phyloP scores from a whole-genome alignment of 2,329 filamentous ascomycete genomes.

The Trichophyton rubrum region DNA sequence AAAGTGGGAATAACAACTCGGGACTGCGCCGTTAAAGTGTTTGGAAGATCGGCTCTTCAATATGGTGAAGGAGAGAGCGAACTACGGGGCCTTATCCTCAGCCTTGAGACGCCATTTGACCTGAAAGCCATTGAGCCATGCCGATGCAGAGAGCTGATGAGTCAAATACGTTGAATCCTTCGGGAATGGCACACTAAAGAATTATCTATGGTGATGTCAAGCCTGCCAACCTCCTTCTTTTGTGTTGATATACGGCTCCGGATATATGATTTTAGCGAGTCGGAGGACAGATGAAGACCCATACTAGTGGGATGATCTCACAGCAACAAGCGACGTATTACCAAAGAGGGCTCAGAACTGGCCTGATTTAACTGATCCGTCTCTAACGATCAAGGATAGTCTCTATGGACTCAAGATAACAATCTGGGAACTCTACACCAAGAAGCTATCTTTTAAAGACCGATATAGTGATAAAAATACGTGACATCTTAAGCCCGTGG shows the following conservation, averaged over 20 bases:
- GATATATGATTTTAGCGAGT: slow-evolving; percentile 7
- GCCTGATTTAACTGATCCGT: slow-evolving; percentile 10
- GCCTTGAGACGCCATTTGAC: slow-evolving; percentile 9
- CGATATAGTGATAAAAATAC: slow-evolving; percentile 11
- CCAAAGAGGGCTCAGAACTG: slow-evolving; percentile 7
- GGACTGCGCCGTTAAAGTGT: slow-evolving; percentile 8
- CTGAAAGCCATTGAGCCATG: slow-evolving; percentile 8
- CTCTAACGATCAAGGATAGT: slow-evolving; percentile 10
- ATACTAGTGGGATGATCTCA: slow-evolving; percentile 6
- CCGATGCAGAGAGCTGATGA: slow-evolving; percentile 5
- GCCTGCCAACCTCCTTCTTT: slow-evolving; percentile 9
- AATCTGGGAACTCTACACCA: slow-evolving; percentile 9
- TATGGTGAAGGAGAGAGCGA: slow-evolving; percentile 5
- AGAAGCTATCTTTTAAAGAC: slow-evolving; percentile 8
- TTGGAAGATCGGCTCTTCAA: slow-evolving; percentile 7
- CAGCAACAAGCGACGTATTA: slow-evolving; percentile 9
- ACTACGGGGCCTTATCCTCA: slow-evolving; percentile 8
- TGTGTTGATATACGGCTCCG: slow-evolving; percentile 7
- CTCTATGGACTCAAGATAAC: slow-evolving; percentile 8
- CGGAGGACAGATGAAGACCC: slow-evolving; percentile 7
- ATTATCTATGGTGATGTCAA: slow-evolving; percentile 11
- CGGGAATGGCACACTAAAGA: slow-evolving; percentile 6
- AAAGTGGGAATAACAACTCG: slow-evolving; percentile 6
- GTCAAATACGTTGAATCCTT: slow-evolving; percentile 7
- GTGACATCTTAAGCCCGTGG: slow-evolving; percentile 7